Evolutionary conservation across 805 yeast species (phyloP), one percentile per base, ranked within the genome.

Genomic region (Candida methanosorbosa): DNA sequence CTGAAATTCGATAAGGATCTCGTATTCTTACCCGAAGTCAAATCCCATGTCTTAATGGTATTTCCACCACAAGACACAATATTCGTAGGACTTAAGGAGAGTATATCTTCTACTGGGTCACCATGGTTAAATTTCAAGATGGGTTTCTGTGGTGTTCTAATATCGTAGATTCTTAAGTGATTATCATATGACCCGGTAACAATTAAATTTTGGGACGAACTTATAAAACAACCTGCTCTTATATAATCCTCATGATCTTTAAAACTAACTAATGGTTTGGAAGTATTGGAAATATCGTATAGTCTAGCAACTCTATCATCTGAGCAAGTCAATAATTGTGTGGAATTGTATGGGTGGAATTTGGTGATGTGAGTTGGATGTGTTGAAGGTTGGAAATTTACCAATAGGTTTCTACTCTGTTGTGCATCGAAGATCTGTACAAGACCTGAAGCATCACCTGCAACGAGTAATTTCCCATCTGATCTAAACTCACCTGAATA

Each of bases 151-250:
- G 59, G 59, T 5, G 54, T 48, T 57, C 97, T 72, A 4, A 92
- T 72, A 61, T 90, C 98, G 50, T 81, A 90, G 5, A 92, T 56
- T 44, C 97, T 68, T 4, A 90, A 80, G 18, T 64, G 56, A 9
- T 96, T 95, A 58, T 92, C 98, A 53, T 92, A 92, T 51, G 94
- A 87, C 35, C 97, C 98, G 1, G 96, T 85, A 13, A 81, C 80
- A n/a, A 92, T 64, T 41, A 88, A 64, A 50, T 82, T 83, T 2
- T 52, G 43, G 35, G 81, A 78, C 4, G 71, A 62, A 3, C 90
- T 90, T 25, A 88, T 71, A 54, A 85, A 85, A 37, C 68, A 68
- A 5, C 84, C 94, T 5, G 90, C 66, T 46, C 98, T 72, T 25
- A 92, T 79, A 56, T 92, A 92, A 61, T 92, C 98, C 22, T 75